These are phyloP conservation scores for Hemisphaericaspora xylofermentans DNA, from an alignment of 1,139 yeast genomes.

Conservation along the genomic window DNA sequence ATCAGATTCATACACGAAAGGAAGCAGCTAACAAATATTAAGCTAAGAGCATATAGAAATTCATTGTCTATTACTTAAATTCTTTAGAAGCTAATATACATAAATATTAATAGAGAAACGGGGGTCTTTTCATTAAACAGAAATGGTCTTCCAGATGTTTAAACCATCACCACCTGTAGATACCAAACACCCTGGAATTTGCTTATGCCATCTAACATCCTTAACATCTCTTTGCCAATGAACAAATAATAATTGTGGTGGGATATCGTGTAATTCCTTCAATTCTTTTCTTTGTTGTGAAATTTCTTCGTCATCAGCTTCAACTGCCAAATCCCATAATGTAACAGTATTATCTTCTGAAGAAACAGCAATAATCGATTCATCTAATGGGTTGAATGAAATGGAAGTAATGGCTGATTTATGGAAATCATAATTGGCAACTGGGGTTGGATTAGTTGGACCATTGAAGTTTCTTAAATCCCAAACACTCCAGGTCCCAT, in stretches of 20 bases:
- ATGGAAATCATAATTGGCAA: slow-evolving; percentile 93
- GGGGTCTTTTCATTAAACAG: slow-evolving; percentile 48
- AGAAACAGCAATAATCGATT: slow-evolving; percentile 91
- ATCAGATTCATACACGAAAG: slow-evolving; percentile 8
- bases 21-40: not conserved
- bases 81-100: not conserved
- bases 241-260: slow-evolving; percentile 92
- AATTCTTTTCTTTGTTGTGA: slow-evolving; percentile 71
- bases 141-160: slow-evolving; percentile 93
- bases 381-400: slow-evolving; percentile 93
- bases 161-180: slow-evolving; percentile 96
- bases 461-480: slow-evolving; percentile 85
- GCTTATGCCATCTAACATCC: slow-evolving; percentile 97
- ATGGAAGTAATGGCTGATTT: slow-evolving; percentile 90
- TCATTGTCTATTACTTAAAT: not conserved
- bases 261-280: slow-evolving; percentile 83
- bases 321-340: slow-evolving; percentile 95
- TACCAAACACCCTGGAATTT: slow-evolving; percentile 92
- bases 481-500: slow-evolving; percentile 98
- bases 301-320: slow-evolving; percentile 94
- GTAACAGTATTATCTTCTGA: slow-evolving; percentile 97
- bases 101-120: not conserved
- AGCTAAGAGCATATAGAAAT: not conserved
- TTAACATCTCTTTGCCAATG: slow-evolving; percentile 98
- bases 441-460: slow-evolving; percentile 60